phyloP scores from a whole-genome alignment of 2,329 filamentous ascomycete genomes.

The Tolypocladium cylindrosporum region DNA sequence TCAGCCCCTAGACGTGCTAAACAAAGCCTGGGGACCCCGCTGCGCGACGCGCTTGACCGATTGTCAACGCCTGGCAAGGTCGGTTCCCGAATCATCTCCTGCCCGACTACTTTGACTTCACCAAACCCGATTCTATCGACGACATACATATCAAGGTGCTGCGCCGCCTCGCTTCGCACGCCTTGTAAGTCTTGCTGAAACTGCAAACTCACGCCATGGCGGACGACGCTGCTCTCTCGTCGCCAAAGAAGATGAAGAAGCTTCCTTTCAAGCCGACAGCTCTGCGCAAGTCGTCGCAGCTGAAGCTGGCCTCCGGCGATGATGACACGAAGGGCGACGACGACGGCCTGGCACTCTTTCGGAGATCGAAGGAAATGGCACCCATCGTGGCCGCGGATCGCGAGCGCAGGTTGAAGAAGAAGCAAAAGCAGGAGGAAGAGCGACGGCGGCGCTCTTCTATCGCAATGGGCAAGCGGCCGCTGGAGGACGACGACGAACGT shows the following conservation, averaged over 20 bases:
- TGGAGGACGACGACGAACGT: conserved; percentile 7
- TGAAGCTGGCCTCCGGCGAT: conserved; percentile 11
- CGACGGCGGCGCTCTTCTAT: conserved; percentile 5
- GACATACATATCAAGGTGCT: neutral
- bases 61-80: neutral
- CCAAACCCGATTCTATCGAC: neutral
- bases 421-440: conserved; percentile 12
- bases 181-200: neutral
- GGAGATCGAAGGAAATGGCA: conserved; percentile 39
- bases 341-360: conserved; percentile 37
- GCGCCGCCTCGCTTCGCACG: neutral
- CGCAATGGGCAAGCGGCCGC: conserved; percentile 10
- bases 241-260: conserved; percentile 24
- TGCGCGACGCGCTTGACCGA: neutral
- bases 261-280: conserved; percentile 42
- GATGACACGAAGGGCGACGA: conserved; percentile 11
- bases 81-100: neutral
- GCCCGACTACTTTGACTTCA: neutral
- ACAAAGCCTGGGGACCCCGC: neutral
- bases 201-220: conserved; percentile 17
- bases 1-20: neutral
- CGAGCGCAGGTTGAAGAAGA: conserved; percentile 18
- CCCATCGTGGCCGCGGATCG: conserved; percentile 31
- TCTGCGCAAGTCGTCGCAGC: conserved; percentile 21
- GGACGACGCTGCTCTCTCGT: conserved; percentile 14